Evolutionary conservation across 257 asterid species (phyloP).

Genomic region (Gentiana dahurica): DNA sequence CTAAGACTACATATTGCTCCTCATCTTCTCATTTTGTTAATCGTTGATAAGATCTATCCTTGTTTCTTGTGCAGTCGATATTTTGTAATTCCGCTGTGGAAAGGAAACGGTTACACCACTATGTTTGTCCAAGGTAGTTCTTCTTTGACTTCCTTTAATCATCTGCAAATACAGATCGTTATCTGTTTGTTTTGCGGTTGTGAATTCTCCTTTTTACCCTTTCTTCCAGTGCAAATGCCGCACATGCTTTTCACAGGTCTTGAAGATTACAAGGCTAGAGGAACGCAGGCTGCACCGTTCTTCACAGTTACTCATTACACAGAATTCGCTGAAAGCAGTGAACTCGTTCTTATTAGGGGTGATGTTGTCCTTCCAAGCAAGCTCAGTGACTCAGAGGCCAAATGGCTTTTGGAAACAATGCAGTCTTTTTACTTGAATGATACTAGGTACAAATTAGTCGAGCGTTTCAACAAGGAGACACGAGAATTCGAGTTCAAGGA

Average conservation of each 20-base stretch:
- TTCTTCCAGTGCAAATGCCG: slow-evolving; percentile 72
- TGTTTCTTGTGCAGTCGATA: slow-evolving; percentile 47
- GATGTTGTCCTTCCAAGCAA: slow-evolving; percentile 86
- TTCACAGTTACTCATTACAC: slow-evolving; percentile 63
- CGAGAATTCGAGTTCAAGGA: slow-evolving; percentile 87
- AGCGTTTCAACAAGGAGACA: slow-evolving; percentile 71
- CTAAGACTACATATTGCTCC: too few relatives aligned
- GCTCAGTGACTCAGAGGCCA: slow-evolving; percentile 73
- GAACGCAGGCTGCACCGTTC: slow-evolving; percentile 95
- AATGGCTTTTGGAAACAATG: slow-evolving; percentile 81
- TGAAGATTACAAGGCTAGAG: slow-evolving; percentile 91
- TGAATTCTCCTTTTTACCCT: too few relatives aligned
- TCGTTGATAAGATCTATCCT: not conserved
- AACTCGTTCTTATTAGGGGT: slow-evolving; percentile 77
- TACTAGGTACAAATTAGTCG: slow-evolving; percentile 75
- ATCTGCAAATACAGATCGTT: not conserved
- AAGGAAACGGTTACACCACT: slow-evolving; percentile 81
- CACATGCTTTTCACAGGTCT: slow-evolving; percentile 92
- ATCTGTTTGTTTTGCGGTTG: too few relatives aligned
- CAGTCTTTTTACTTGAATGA: slow-evolving; percentile 85
- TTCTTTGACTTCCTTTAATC: slow-evolving; percentile 6
- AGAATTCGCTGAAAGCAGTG: slow-evolving; percentile 83
- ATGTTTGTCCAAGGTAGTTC: slow-evolving; percentile 80
- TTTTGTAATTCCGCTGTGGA: slow-evolving; percentile 91
- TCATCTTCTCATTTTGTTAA: too few relatives aligned